Evolutionary conservation across 2,329 filamentous ascomycete species (phyloP).

Genomic region (Myotisia sp.): DNA sequence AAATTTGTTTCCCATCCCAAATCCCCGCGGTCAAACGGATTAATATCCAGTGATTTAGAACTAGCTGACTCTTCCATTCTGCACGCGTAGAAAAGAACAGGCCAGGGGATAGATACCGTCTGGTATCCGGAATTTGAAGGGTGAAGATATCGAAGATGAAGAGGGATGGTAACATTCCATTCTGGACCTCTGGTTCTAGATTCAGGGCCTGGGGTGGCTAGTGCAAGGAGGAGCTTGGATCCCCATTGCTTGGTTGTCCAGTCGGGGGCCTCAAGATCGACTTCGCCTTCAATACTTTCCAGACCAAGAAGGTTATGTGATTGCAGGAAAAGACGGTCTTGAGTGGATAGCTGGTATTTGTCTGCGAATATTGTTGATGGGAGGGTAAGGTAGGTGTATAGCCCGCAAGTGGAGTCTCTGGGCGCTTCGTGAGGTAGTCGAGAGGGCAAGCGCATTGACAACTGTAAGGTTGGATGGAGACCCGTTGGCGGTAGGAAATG

Average conservation of each 20-base stretch:
- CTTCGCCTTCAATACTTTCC: conserved; percentile 55
- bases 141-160: conserved; percentile 71
- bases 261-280: conserved; percentile 80
- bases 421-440: conserved; percentile 33
- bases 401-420: conserved; percentile 46
- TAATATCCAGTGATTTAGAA: conserved; percentile 50
- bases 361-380: conserved; percentile 73
- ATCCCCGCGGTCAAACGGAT: conserved; percentile 72
- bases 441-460: conserved; percentile 44
- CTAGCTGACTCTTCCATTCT: conserved; percentile 25
- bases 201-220: conserved; percentile 41
- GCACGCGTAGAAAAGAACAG: conserved; percentile 84
- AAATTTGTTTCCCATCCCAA: conserved; percentile 81
- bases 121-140: conserved; percentile 44
- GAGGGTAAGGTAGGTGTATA: conserved; percentile 70
- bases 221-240: conserved; percentile 59
- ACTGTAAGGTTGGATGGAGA: conserved; percentile 65
- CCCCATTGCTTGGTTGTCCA: conserved; percentile 70
- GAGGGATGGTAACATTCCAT: conserved; percentile 45
- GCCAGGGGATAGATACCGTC: conserved; percentile 55
- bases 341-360: conserved; percentile 58
- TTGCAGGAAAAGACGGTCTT: conserved; percentile 52
- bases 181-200: conserved; percentile 9
- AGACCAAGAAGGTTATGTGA: conserved; percentile 64
- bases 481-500: conserved; percentile 59